Conservation (phyloP, 345 rosid genomes). For the Adansonia digitata region DNA sequence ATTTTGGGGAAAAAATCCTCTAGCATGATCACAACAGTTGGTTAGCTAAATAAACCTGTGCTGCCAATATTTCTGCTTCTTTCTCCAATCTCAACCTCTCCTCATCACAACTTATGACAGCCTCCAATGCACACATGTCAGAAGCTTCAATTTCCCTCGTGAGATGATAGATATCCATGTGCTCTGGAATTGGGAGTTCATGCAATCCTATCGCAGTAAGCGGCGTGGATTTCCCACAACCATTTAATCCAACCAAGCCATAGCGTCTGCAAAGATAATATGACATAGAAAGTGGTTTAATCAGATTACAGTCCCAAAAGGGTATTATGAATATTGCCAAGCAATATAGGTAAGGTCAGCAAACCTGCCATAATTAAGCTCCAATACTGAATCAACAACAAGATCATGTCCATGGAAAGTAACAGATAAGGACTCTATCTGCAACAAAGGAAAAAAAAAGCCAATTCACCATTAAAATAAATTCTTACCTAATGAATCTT, state of each 20-base stretch:
- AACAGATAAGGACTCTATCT: conserved; percentile 92
- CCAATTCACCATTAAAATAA: neutral
- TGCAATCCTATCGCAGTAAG: conserved; percentile 76
- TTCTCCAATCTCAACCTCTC: conserved; percentile 86
- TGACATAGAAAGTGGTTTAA: neutral
- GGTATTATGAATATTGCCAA: neutral
- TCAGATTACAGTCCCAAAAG: neutral
- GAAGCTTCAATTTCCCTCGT: conserved; percentile 89
- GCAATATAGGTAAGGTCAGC: conserved; percentile 5
- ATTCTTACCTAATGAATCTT: too few species aligned
- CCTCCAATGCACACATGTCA: conserved; percentile 86
- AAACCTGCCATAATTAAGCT: conserved; percentile 95
- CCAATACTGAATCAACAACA: conserved; percentile 82
- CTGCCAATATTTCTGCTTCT: conserved; percentile 66
- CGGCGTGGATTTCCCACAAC: conserved; percentile 95
- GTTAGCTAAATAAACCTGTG: conserved; percentile 43
- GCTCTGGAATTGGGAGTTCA: conserved; percentile 93
- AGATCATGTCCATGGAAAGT: conserved; percentile 97
- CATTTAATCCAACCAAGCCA: conserved; percentile 94
- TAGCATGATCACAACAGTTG: neutral
- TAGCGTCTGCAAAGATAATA: conserved; percentile 54
- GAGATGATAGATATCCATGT: conserved; percentile 90
- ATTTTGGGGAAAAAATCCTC: neutral
- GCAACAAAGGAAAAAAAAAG: conserved; percentile 28
- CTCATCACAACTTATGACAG: conserved; percentile 89